Evolutionary conservation across 176 grass and related monocot species (phyloP), one percentile per base, ranked within the genome.

Genomic region (Carex parvula): DNA sequence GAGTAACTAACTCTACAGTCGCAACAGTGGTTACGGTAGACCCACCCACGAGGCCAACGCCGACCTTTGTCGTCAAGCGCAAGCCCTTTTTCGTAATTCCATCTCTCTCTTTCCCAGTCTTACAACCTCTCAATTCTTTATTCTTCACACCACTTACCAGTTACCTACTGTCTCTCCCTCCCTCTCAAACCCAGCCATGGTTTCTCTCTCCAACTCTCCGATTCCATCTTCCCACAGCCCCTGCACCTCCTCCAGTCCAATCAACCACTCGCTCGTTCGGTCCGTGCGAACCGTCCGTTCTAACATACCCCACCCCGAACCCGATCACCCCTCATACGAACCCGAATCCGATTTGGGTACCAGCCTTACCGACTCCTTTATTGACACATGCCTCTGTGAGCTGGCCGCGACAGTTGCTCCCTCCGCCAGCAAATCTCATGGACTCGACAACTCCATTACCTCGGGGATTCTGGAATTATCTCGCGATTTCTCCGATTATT

Each of bases 391-490:
- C 66, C 93, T 99, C 64, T 88, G 93, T 55, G 91, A 96, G 85
- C 91, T 99, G 53, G 93, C 93, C 0, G 93, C 86, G 56, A 84
- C 87, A 10, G 86, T 87, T 3, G 91, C 90, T 32, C 85, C 91
- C 8, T 81, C 91, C 1, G 87, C 93, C 15, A 82, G 77, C 18
- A 84, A 91, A 64, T 90, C 88, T 76, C 89, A 89, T 1, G 90
- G 86, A 33, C 85, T 90, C 11, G 79, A 85, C 69, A 85, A 84
- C 57, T 87, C 86, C 0, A 86, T 79, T 0, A 86, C 86, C 64
- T 84, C 90, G n/a, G 97, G 94, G 65, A 87, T 99, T 57, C 97
- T 99, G 33, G 93, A 96, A 3, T 69, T 99, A 22, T 99, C 97
- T 42, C 84, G 97, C 8, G 93, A 89, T 74, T 99, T 99, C 81